Base-by-base conservation (phyloP, 2,329 filamentous ascomycete genomes). In the Paecilomyces dactylethromorphus region DNA sequence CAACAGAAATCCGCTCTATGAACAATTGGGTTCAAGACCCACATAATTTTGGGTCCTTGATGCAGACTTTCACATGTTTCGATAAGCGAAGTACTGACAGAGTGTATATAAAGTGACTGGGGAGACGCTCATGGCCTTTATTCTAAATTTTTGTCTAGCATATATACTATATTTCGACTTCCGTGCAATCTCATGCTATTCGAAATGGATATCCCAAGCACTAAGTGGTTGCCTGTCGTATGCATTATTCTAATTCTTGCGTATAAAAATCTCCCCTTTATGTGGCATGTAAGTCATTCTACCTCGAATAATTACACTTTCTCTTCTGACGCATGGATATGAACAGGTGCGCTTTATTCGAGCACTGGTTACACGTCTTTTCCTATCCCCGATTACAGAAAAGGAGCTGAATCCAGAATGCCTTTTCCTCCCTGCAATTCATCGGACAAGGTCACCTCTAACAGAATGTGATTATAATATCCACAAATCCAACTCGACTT, bases 401-500 rank as follows among this genome's bases (percentile, higher is more conserved):
- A 45, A 45, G n/a, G 12, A 45, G 35, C 35, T 45, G n/a, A 45
- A 18, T 18, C 35, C 35, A 18, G 35, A 45, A 8, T 45, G 35
- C n/a, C 35, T 45, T 45, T 45, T 45, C 35, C 35, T 45, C 10
- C 35, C 35, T 2, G 35, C 35, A 45, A 45, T 45, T 45, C 35
- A 45, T 45, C 35, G 35, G 35, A 45, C 35, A 8, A 45, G 35
- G 35, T 45, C 35, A 13, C 35, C 31, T 35, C 57, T 58, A n/a
- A 22, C 45, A 3, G 57, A 58, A 22, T 39, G 31, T 39, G 57
- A 58, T 52, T 55, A 55, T 53, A 58, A 58, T 32, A 33, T 58
- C 57, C 57, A 58, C 57, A 58, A 84, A 65, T 78, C 74, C 55
- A 84, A 84, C 68, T 75, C 70, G 56, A 83, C 81, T 3, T 84